Evolutionary conservation across 371 early-diverging fungal species (phyloP), one percentile per base, ranked within the genome.

Genomic region (Batkoa obscura): DNA sequence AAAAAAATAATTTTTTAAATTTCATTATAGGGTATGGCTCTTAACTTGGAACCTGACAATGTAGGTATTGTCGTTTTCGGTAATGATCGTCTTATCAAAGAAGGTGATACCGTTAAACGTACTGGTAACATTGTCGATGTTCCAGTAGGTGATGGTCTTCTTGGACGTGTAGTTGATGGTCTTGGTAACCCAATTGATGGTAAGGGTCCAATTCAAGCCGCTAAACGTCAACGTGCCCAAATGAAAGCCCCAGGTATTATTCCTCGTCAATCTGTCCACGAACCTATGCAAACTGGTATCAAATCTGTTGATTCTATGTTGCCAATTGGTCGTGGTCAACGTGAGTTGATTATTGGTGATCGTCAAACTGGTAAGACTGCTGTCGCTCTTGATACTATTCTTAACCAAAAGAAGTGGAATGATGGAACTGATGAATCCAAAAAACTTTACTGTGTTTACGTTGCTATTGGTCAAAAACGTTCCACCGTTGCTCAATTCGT

Each of bases 221-320:
- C 71, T 64, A 73, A 67, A 57, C 85, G 92, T 67, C 75, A 78
- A 66, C 84, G 94, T 78, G 90, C 86, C 65, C 87, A 87, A 74
- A 85, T 91, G 72, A 94, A 94, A 81, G 94, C 93, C 59, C 94
- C 93, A 52, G 94, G 94, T 70, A 94, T 94, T 75, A 87, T 94
- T 65, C 92, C 93, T 64, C 87, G 94, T 71, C 80, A 88, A 69
- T 92, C 92, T 63, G 94, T 94, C 64, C 85, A 86, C 72, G 90
- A 92, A 74, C 94, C 94, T 68, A 91, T 94, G 91, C 88, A 88
- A 71, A 94, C 94, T 66, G 94, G 94, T 72, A 89, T 89, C 79
- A 94, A 94, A 80, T 94, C 89, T 65, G 87, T 94, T 66, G 92
- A 94, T 80, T 89, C 91, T 72, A 94, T 94, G 94, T 82, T 94